Evolutionary conservation across 2,329 filamentous ascomycete species (phyloP).

Genomic region (Myotisia sp.): DNA sequence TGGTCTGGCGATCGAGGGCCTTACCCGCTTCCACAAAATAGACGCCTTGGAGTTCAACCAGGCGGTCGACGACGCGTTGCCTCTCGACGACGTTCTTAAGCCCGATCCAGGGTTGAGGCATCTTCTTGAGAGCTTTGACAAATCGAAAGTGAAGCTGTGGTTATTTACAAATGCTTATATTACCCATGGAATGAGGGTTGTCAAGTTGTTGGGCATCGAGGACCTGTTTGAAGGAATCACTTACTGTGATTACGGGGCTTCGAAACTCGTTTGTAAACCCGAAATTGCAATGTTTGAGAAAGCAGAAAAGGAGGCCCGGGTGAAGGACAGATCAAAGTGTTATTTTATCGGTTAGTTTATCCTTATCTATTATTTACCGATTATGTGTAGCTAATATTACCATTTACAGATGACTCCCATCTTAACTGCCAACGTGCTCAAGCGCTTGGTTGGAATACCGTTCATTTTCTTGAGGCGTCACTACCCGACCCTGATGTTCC

Average conservation of each 20-base stretch:
- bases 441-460: conserved; percentile 70
- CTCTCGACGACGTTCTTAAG: conserved; percentile 69
- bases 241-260: conserved; percentile 71
- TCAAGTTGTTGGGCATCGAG: conserved; percentile 65
- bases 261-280: conserved; percentile 76
- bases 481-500: conserved; percentile 48
- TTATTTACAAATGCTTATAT: conserved; percentile 93
- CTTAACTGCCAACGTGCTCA: conserved; percentile 66
- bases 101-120: conserved; percentile 60
- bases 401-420: conserved; percentile 62
- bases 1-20: conserved; percentile 88
- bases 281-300: conserved; percentile 69
- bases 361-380: neutral
- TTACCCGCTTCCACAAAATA: conserved; percentile 88
- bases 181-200: conserved; percentile 70
- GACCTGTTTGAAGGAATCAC: conserved; percentile 91
- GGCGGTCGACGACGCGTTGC: conserved; percentile 87
- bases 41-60: conserved; percentile 88
- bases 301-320: conserved; percentile 72
- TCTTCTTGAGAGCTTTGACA: conserved; percentile 71
- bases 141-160: conserved; percentile 72
- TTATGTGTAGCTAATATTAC: neutral
- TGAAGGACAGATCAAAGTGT: conserved; percentile 54
- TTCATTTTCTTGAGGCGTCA: conserved; percentile 69
- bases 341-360: conserved; percentile 72